Conservation (phyloP, 345 rosid genomes). For the Toxicodendron radicans region DNA sequence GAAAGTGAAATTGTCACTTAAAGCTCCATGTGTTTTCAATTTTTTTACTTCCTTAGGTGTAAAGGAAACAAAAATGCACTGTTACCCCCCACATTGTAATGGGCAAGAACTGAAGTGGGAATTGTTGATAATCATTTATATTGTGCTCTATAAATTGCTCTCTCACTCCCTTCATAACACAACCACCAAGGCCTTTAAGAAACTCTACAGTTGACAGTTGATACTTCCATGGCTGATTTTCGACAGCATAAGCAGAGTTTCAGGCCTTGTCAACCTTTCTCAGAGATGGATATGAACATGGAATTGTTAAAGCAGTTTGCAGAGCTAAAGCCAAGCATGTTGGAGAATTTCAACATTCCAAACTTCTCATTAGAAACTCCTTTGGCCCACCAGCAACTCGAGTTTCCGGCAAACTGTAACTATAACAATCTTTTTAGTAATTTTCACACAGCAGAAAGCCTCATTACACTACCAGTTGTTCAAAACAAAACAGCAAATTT, state of each 20-base stretch:
- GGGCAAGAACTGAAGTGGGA: not conserved
- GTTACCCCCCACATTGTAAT: constrained; percentile 12
- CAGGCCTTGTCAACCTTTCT: constrained; percentile 21
- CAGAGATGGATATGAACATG: constrained; percentile 32
- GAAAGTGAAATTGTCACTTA: constrained; percentile 31
- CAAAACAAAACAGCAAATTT: constrained; percentile 7
- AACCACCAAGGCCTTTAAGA: constrained; percentile 7
- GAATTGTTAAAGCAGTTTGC: constrained; percentile 34
- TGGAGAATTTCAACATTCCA: constrained; percentile 27
- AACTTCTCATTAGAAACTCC: constrained; percentile 29
- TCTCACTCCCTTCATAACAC: constrained; percentile 7
- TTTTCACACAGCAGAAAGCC: constrained; percentile 14
- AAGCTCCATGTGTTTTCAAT: constrained; percentile 19
- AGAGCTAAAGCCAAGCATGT: constrained; percentile 31
- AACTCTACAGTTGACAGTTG: not conserved
- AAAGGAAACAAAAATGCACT: constrained; percentile 25
- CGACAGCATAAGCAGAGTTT: constrained; percentile 34
- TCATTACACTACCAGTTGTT: constrained; percentile 12
- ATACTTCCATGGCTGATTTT: constrained; percentile 28
- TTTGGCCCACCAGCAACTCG: constrained; percentile 30
- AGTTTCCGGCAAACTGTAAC: constrained; percentile 17
- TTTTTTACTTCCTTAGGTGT: constrained; percentile 27
- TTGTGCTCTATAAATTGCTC: constrained; percentile 2
- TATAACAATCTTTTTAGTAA: constrained; percentile 3
- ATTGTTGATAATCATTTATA: not conserved